phyloP scores from a whole-genome alignment of 1,139 yeast species.

The Geotrichum candidum region DNA sequence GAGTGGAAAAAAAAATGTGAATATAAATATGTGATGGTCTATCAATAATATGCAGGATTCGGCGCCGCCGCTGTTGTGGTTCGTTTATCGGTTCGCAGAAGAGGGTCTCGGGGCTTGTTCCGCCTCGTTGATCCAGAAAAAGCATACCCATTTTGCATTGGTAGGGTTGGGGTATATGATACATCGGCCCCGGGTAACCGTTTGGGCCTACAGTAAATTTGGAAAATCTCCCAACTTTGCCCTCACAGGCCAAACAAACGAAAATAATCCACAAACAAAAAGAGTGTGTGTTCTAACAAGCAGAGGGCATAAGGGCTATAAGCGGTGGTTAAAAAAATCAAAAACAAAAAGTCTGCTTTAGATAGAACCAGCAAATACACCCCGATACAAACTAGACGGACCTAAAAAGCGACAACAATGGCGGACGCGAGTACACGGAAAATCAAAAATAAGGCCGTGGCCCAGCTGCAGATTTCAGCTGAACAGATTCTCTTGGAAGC shows the following conservation, averaged over 20 bases:
- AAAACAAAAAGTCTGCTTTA: too few relatives aligned
- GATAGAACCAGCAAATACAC: not conserved
- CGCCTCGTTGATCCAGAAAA: not conserved
- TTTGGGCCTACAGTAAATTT: not conserved
- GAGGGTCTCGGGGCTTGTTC: not conserved
- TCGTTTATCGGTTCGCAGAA: not conserved
- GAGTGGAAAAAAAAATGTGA: not conserved
- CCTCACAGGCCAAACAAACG: not conserved
- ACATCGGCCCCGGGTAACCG: not conserved
- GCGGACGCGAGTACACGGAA: conserved; percentile 16
- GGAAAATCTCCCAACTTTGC: not conserved
- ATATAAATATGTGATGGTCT: too few relatives aligned
- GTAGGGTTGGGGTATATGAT: not conserved
- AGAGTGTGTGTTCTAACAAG: too few relatives aligned
- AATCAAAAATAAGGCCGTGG: conserved; percentile 42
- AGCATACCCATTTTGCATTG: not conserved
- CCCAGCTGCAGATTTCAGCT: conserved; percentile 49
- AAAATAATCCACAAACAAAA: too few relatives aligned
- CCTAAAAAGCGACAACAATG: conserved; percentile 2
- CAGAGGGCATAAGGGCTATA: too few relatives aligned
- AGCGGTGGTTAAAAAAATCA: not conserved
- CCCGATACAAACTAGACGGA: not conserved
- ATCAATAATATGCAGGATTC: too few relatives aligned
- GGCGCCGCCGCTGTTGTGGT: not conserved
- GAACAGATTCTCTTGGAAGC: conserved; percentile 54